Evolutionary conservation across 2,329 filamentous ascomycete species (phyloP).

Genomic region (Sordariomycetes sp.): DNA sequence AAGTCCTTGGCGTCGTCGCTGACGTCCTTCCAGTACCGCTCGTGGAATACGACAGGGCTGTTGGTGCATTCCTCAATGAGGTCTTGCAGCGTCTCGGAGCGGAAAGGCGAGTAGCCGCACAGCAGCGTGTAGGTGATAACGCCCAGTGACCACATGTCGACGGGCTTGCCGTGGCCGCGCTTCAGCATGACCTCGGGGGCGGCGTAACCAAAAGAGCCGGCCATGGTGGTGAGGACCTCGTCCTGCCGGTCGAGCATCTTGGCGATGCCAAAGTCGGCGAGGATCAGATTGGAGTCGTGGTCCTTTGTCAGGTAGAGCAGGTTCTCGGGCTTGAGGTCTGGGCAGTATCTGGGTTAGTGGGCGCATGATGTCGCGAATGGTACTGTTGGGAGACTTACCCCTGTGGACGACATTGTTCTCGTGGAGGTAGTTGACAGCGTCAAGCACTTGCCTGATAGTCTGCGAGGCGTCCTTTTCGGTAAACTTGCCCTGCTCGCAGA

Average conservation of each 20-base stretch:
- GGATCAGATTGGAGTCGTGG: constrained; percentile 68
- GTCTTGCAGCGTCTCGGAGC: constrained; percentile 84
- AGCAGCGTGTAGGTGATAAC: constrained; percentile 98
- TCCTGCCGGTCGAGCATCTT: constrained; percentile 90
- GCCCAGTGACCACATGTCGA: constrained; percentile 98
- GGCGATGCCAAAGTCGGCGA: constrained; percentile 96
- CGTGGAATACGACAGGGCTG: constrained; percentile 82
- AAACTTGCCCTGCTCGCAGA: constrained; percentile 95
- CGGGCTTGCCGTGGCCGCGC: constrained; percentile 91
- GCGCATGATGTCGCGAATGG: background rate
- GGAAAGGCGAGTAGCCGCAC: constrained; percentile 96
- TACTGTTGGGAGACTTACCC: constrained; percentile 37
- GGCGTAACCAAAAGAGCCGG: constrained; percentile 94
- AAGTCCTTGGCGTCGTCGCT: constrained; percentile 93
- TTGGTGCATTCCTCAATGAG: constrained; percentile 88
- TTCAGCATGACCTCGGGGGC: constrained; percentile 98
- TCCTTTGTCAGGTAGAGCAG: constrained; percentile 80
- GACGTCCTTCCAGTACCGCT: constrained; percentile 97
- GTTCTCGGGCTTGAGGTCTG: constrained; percentile 97
- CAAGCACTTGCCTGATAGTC: constrained; percentile 87
- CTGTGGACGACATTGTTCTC: constrained; percentile 90
- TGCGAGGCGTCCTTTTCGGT: constrained; percentile 96
- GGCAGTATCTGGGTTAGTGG: background rate
- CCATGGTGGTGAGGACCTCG: constrained; percentile 94
- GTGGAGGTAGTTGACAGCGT: constrained; percentile 87